Base-by-base conservation (phyloP, 305 asterid genomes). In the Solanum hybrid region DNA sequence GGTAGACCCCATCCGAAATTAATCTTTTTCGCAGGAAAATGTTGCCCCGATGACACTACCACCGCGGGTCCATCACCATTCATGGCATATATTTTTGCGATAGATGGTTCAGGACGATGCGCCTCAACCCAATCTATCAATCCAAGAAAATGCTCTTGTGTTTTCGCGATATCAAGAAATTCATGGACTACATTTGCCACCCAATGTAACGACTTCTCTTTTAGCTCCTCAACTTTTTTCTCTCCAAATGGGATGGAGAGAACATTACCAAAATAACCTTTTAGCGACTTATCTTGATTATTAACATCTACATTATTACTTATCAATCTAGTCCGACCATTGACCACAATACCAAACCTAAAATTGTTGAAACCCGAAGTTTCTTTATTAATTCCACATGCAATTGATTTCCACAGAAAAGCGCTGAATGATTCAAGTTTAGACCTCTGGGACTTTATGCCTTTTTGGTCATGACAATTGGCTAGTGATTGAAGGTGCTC, bases 91-190 rank as follows among this genome's bases (percentile, higher is more conserved):
- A 95, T 94, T 91, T 88, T 94, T 2, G 98, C 89, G 84, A 93
- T 5, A 8, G 88, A 89, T 13, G 38, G 90, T 86, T 91, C 88
- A 0, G 95, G 95, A 32, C 98, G 95, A 76, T 91, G 95, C 85
- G 91, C 95, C 93, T 95, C 98, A 84, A 95, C 98, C 94, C 93
- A 95, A 79, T 94, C 98, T 7, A 95, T 92, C 89, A 95, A 85
- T 42, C 95, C 98, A 4, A 93, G 90, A 82, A 95, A 95, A 90
- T 95, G 98, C 85, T 95, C 98, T 37, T 89, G 89, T 8, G 93
- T 90, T 85, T 86, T 85, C 1, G 95, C 93, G 1, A 12, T 86
- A 0, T 89, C 90, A 38, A 95, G 34, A 85, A 95, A 92, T 37
- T 89, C 87, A 14, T 93, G 96, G 10, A 95, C 90, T 32, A 90